Conservation (phyloP, 2,329 filamentous ascomycete species). For the Botrytis aclada region DNA sequence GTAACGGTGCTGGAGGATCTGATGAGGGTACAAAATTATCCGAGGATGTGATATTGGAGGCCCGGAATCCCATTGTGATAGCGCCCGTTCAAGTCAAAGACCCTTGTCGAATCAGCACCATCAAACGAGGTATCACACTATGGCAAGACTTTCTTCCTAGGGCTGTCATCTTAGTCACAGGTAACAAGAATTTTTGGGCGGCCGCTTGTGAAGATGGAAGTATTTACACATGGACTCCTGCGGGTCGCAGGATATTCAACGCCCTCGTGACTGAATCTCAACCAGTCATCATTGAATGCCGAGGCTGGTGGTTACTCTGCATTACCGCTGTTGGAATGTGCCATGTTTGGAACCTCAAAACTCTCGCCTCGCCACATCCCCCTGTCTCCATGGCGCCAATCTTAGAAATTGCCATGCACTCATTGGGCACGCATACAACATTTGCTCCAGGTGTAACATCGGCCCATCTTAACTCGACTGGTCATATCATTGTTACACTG, state of each 20-base stretch:
- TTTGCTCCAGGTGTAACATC: constrained; percentile 82
- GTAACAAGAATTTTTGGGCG: constrained; percentile 87
- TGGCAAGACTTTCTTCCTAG: constrained; percentile 95
- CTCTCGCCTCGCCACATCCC: constrained; percentile 79
- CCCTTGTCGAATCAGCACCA: constrained; percentile 78
- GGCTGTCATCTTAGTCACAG: constrained; percentile 84
- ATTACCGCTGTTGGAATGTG: constrained; percentile 85
- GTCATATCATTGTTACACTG: constrained; percentile 82
- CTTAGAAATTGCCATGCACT: constrained; percentile 79
- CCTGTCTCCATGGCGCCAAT: constrained; percentile 86
- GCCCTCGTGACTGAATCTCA: constrained; percentile 86
- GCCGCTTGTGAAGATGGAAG: constrained; percentile 91
- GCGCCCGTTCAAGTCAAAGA: constrained; percentile 62
- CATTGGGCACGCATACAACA: constrained; percentile 72
- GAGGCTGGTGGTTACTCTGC: constrained; percentile 84
- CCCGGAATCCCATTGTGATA: constrained; percentile 69
- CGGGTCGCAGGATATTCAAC: constrained; percentile 80
- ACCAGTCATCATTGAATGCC: constrained; percentile 87
- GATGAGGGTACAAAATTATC: constrained; percentile 62
- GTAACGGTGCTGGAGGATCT: constrained; percentile 41
- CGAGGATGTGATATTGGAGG: constrained; percentile 79
- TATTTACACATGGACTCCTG: constrained; percentile 87
- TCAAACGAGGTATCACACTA: constrained; percentile 72
- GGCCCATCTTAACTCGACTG: constrained; percentile 84
- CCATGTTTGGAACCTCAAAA: constrained; percentile 90